Percentiles rank a stretch among this genome's conserved stretches.
phyloP scores from a whole-genome alignment of 495 filamentous ascomycete genomes.

The Penicilliopsis zonata region DNA sequence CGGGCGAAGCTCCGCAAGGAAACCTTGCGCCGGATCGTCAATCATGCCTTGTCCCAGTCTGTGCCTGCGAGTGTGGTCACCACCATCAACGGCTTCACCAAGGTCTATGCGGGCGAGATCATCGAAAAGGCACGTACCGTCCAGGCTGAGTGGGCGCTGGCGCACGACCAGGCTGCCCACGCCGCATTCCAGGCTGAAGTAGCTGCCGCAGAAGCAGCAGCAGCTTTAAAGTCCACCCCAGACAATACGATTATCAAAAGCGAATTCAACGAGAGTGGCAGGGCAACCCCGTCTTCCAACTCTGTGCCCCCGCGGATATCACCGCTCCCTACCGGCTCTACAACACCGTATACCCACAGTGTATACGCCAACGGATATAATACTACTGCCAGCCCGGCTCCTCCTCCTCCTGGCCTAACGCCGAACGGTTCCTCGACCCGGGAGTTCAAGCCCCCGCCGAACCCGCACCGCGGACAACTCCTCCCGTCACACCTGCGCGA shows the following conservation, averaged over 20 bases:
- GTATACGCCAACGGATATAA: too few relatives aligned
- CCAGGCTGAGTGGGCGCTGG: slow-evolving; percentile 63
- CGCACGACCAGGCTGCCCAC: slow-evolving; percentile 26
- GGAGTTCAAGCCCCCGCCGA: slow-evolving; percentile 24
- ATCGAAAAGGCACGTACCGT: slow-evolving; percentile 70
- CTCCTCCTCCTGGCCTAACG: too few relatives aligned
- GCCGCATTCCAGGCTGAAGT: slow-evolving; percentile 22
- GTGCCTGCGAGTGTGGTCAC: slow-evolving; percentile 67
- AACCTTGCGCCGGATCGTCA: slow-evolving; percentile 58
- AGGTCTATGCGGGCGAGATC: slow-evolving; percentile 74
- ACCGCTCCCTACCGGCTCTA: background rate
- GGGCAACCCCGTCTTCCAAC: background rate
- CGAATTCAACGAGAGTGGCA: slow-evolving; percentile 1
- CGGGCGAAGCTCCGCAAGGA: slow-evolving; percentile 55
- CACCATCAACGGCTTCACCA: slow-evolving; percentile 68
- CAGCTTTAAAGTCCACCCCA: slow-evolving; percentile 4
- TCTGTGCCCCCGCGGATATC: slow-evolving; percentile 1
- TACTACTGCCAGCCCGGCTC: too few relatives aligned
- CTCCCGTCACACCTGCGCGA: slow-evolving; percentile 76
- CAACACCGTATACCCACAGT: background rate
- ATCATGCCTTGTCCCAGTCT: slow-evolving; percentile 81
- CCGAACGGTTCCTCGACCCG: slow-evolving; percentile 6
- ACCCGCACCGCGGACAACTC: slow-evolving; percentile 54
- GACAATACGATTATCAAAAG: too few relatives aligned
- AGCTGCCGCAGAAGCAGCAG: slow-evolving; percentile 24